A percentile compares a stretch with the other conserved stretches of the same genome.
Conservation (phyloP, 2,329 filamentous ascomycete genomes). For the Colletotrichum phormii region DNA sequence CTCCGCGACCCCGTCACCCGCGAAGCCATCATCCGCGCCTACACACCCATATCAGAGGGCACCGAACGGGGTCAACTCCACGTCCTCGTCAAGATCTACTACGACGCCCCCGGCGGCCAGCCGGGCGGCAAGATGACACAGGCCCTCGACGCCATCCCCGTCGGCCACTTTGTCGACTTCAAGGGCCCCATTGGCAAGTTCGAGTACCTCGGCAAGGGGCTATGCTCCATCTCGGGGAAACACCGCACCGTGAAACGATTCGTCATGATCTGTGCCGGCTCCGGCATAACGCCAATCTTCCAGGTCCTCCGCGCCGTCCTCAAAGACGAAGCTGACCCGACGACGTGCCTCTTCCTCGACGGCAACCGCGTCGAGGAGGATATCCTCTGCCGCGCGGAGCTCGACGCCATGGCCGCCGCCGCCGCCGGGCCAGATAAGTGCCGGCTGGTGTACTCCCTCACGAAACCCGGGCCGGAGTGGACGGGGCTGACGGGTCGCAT, state of each 20-base stretch:
- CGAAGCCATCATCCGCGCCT: conserved; percentile 84
- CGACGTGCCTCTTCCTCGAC: conserved; percentile 78
- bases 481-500: conserved; percentile 76
- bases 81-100: conserved; percentile 87
- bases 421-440: conserved; percentile 67
- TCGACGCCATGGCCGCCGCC: conserved; percentile 71
- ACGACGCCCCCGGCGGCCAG: conserved; percentile 61
- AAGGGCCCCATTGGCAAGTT: conserved; percentile 92
- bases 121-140: conserved; percentile 84
- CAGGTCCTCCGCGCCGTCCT: conserved; percentile 83
- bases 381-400: conserved; percentile 81
- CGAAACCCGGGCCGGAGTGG: conserved; percentile 73
- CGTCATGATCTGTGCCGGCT: conserved; percentile 88
- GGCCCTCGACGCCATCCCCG: conserved; percentile 77
- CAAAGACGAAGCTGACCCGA: conserved; percentile 71
- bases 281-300: conserved; percentile 92
- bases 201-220: conserved; percentile 77
- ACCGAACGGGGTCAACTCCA: conserved; percentile 73
- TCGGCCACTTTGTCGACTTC: conserved; percentile 82
- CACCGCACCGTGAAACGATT: conserved; percentile 72
- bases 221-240: conserved; percentile 69
- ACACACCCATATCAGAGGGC: conserved; percentile 82
- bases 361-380: conserved; percentile 83
- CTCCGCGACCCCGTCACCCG: conserved; percentile 77
- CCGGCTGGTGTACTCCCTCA: conserved; percentile 77